Conservation (phyloP, 2,329 filamentous ascomycete species). For the Arthrobotrys sinensis region DNA sequence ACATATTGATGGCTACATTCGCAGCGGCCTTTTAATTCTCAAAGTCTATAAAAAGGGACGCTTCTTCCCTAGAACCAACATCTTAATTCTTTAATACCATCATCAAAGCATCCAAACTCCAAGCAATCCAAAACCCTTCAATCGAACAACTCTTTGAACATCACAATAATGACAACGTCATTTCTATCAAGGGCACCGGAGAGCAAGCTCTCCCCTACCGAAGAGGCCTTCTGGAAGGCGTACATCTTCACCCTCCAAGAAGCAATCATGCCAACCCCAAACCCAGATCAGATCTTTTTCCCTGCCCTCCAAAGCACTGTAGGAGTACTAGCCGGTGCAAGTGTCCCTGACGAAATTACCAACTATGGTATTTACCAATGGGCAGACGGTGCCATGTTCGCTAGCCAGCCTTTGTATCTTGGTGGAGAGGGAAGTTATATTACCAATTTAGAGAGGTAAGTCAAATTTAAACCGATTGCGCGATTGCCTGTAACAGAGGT, state of each 20-base stretch:
- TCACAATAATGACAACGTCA: background rate
- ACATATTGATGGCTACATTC: no score
- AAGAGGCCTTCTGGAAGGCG: conserved; percentile 35
- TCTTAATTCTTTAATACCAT: background rate
- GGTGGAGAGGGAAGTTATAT: conserved; percentile 34
- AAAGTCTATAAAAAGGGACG: background rate
- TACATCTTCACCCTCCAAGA: conserved; percentile 35
- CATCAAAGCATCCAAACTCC: background rate
- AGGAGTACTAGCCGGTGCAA: conserved; percentile 16
- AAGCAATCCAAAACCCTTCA: background rate
- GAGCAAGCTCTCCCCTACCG: conserved; percentile 21
- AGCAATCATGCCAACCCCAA: conserved; percentile 17
- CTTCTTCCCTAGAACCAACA: background rate
- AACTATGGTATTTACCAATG: conserved; percentile 47
- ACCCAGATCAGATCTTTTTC: conserved; percentile 20
- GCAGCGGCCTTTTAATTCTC: background rate
- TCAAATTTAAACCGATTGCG: background rate
- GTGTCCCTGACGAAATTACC: conserved; percentile 21
- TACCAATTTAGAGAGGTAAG: conserved; percentile 25
- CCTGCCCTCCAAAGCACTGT: conserved; percentile 27
- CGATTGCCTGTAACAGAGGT: background rate
- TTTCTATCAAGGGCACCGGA: background rate
- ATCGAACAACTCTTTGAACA: background rate
- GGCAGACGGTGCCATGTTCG: conserved; percentile 21
- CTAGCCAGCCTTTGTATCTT: conserved; percentile 21